These are phyloP conservation scores for Primulina huaijiensis DNA, from an alignment of 257 asterid genomes.

Conservation along the genomic window DNA sequence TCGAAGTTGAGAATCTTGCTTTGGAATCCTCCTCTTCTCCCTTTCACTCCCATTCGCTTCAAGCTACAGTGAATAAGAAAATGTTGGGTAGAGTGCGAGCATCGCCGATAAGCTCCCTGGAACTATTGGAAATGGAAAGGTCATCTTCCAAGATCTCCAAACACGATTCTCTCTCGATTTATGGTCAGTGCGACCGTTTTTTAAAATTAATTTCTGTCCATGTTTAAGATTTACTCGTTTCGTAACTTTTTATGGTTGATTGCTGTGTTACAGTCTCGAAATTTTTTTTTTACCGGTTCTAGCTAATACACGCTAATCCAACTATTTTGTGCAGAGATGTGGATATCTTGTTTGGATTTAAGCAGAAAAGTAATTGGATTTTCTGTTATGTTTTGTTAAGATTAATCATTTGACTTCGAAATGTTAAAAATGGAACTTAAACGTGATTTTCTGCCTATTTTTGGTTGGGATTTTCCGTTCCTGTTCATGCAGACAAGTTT, in stretches of 20 bases:
- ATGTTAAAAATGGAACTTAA: too few relatives aligned
- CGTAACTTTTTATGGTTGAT: neutral
- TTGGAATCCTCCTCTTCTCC: neutral
- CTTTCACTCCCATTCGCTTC: neutral
- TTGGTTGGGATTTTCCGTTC: neutral
- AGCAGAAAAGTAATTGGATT: neutral
- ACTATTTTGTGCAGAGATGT: neutral
- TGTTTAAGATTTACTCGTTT: neutral
- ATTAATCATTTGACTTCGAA: neutral
- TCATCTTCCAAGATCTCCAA: constrained; percentile 55
- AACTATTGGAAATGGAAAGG: constrained; percentile 62
- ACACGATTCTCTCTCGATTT: constrained; percentile 73
- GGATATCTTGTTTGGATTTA: neutral
- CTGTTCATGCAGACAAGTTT: neutral
- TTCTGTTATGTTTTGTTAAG: neutral
- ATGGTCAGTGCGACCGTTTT: constrained; percentile 42
- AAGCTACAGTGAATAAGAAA: neutral
- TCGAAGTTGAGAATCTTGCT: neutral
- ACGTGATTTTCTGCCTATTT: neutral
- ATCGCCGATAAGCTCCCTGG: constrained; percentile 52
- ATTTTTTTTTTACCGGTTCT: too few relatives aligned
- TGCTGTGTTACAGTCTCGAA: neutral
- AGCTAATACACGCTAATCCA: too few relatives aligned
- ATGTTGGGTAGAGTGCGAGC: constrained; percentile 70
- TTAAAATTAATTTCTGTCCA: neutral